Base-by-base conservation (phyloP, 768 basidiomycete species). In the Collybia sp. region DNA sequence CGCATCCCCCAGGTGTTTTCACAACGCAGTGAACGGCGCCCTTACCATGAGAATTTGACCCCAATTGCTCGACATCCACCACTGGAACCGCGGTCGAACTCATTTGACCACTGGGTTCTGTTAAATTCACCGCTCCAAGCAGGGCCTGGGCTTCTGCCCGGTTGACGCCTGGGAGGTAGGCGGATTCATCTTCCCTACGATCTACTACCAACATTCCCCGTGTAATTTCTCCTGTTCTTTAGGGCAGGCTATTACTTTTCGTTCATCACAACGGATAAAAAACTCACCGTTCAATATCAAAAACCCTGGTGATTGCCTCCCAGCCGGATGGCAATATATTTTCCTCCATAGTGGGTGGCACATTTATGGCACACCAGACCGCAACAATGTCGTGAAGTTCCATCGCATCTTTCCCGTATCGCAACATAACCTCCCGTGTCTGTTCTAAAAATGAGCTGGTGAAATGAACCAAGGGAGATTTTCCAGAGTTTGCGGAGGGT, bases 381-480 rank as follows among this genome's bases (percentile, higher is more conserved):
- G 90, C 88, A 10, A 83, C 82, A 38, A 93, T 86, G 55, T 97
- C 93, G 56, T 97, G 93, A 45, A 94, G 73, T 65, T 93, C 88
- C 79, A 96, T 77, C 4, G 77, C 85, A 58, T 94, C 92, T 50
- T 85, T 82, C 6, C 91, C 91, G 49, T 81, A 92, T 41, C 71
- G 56, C n/a, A 80, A 47, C 85, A 94, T 92, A 42, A 93, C 66
- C 50, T 83, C 82, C 30, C 88, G 69, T 3, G 88, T 79, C 37
- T 81, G 75, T 58, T 86, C 82, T 1, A 93, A 67, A 65, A 95
- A 82, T 4, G 88, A 75, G 53, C 85, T 85, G 6, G 89, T 88
- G 58, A 93, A 89, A 60, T 90, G 85, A 5, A 68, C 65, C 12
- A 93, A 53, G 1, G 83, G 85, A 2, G 74, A 43, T 65, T 89